Base-by-base conservation (phyloP, 129 eudicot species). In the Flaveria brownii region DNA sequence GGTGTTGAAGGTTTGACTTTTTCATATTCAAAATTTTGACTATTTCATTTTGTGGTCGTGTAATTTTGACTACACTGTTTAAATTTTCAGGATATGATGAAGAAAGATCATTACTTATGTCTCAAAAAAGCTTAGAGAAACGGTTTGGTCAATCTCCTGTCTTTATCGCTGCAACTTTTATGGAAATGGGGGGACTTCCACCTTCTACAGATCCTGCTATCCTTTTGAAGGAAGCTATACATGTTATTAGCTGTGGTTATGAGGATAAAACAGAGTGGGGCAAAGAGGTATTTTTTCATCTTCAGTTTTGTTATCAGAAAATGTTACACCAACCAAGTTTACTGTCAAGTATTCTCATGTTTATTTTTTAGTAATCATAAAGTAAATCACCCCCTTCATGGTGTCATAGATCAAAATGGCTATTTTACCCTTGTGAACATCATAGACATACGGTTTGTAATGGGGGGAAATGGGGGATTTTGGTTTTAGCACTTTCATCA, bases 191-290 rank as follows among this genome's bases (percentile, higher is more conserved):
- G 20, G 88, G 91, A 25, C 63, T 82, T 82, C 86, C 85, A 20
- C 79, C 82, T 12, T 62, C 86, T 69, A 81, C 90, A 23, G 78
- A 79, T 76, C 75, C 91, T 4, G 85, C 89, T 20, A 61, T 84
- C 6, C 87, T 86, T 56, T 76, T 89, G 66, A 86, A 89, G 76
- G 91, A 89, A 70, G 91, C 91, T 4, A 89, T 89, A 77, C 95
- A 89, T 76, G 95, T 89, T 52, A 89, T 89, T 59, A 84, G 95
- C 66, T 89, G 95, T 26, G 91, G 95, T 33, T 89, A 89, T 13
- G 95, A 89, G 82, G 91, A 86, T 76, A 89, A 89, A 60, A 84
- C 86, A 13, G 95, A 89, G 65, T 89, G 95, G 95, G 95, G 91
- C 61, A 89, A 89, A 86, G 95, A 89, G 95, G 95, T 89, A 78